Conservation (phyloP, 148 eudicot genomes). For the Arbutus unedo region DNA sequence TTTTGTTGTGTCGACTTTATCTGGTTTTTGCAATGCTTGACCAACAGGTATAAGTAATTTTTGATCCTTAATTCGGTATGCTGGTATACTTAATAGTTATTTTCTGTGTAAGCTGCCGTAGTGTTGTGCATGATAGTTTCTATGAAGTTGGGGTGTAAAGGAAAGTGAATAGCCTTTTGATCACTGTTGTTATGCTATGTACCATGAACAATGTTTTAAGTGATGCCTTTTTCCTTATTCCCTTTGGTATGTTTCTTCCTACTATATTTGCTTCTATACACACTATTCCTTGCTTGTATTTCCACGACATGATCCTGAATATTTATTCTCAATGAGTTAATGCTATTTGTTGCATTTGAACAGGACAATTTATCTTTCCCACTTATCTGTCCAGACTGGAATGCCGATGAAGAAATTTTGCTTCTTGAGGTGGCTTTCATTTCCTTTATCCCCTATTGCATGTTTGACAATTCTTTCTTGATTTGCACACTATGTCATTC, state of each 20-base stretch:
- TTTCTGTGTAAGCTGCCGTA: neutral
- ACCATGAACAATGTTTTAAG: neutral
- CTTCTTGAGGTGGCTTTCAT: slow-evolving; percentile 54
- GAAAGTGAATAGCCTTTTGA: neutral
- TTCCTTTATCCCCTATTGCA: slow-evolving; percentile 5
- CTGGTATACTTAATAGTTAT: too few relatives aligned
- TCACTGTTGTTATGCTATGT: neutral
- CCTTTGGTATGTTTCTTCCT: neutral
- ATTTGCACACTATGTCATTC: neutral
- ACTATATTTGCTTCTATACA: neutral
- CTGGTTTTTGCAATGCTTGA: too few relatives aligned
- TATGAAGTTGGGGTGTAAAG: neutral
- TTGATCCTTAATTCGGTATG: too few relatives aligned
- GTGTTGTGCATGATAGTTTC: neutral
- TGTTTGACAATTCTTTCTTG: neutral
- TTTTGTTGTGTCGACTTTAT: too few relatives aligned
- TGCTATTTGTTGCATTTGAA: neutral
- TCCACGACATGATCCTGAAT: neutral
- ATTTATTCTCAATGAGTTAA: neutral
- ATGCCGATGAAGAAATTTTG: slow-evolving; percentile 73
- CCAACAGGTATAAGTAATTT: too few relatives aligned
- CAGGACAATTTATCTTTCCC: slow-evolving; percentile 76
- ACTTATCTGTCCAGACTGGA: slow-evolving; percentile 64
- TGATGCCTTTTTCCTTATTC: neutral
- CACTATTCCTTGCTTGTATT: neutral